phyloP scores from a whole-genome alignment of 2,329 filamentous ascomycete genomes.

The Aureobasidium sp. region DNA sequence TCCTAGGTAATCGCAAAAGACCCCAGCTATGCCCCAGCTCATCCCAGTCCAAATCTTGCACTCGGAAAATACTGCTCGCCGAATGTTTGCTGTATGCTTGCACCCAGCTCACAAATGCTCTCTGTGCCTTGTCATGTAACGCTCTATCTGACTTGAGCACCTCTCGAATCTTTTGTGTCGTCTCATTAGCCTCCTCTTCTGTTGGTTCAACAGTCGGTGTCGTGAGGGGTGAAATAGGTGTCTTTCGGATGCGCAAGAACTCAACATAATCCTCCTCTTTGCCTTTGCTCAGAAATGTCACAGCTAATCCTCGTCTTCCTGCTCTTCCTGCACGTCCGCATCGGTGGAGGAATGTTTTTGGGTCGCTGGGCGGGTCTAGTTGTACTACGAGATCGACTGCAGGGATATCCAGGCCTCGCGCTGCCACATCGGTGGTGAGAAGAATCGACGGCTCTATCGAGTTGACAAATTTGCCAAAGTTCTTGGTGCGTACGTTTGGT shows the following conservation, averaged over 20 bases:
- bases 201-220: slow-evolving; percentile 45
- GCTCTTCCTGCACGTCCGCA: slow-evolving; percentile 59
- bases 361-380: slow-evolving; percentile 76
- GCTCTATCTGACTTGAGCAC: slow-evolving; percentile 55
- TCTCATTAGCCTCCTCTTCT: slow-evolving; percentile 52
- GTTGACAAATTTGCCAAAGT: slow-evolving; percentile 73
- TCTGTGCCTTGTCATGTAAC: slow-evolving; percentile 80
- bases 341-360: slow-evolving; percentile 70
- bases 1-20: slow-evolving; percentile 76
- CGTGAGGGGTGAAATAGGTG: slow-evolving; percentile 61
- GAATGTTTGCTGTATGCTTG: slow-evolving; percentile 87
- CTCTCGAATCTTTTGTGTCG: slow-evolving; percentile 55
- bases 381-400: slow-evolving; percentile 88
- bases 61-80: slow-evolving; percentile 82
- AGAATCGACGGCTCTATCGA: slow-evolving; percentile 71
- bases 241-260: slow-evolving; percentile 81
- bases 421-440: slow-evolving; percentile 86
- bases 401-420: slow-evolving; percentile 84
- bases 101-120: slow-evolving; percentile 89
- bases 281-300: slow-evolving; percentile 79
- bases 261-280: slow-evolving; percentile 83
- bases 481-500: slow-evolving; percentile 78
- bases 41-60: slow-evolving; percentile 75
- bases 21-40: slow-evolving; percentile 80
- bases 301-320: slow-evolving; percentile 67